Conservation (phyloP, 805 yeast species). For the Saturnispora saitoi region DNA sequence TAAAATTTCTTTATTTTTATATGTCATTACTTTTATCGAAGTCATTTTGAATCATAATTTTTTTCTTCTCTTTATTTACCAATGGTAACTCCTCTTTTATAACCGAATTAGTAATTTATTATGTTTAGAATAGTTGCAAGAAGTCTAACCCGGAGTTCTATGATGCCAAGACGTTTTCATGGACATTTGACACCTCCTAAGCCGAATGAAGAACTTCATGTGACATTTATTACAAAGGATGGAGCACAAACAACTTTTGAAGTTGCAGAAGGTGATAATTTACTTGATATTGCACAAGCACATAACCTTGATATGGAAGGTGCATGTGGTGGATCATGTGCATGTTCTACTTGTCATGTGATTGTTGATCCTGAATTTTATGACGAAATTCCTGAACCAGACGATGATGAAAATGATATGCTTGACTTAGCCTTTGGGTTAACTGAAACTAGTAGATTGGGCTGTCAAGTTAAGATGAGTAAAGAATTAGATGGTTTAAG, state of each 20-base stretch:
- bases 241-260: constrained; percentile 77
- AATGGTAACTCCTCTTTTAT: constrained; percentile 2
- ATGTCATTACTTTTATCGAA: too few species aligned
- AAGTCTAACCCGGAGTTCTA: constrained; percentile 14
- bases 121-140: constrained; percentile 6
- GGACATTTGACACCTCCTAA: constrained; percentile 88
- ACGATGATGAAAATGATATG: constrained; percentile 98
- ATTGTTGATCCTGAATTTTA: constrained; percentile 93
- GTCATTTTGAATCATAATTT: neutral
- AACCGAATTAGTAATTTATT: neutral
- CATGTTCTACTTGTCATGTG: constrained; percentile 96
- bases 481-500: constrained; percentile 89
- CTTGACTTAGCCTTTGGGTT: constrained; percentile 94
- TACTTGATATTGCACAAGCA: constrained; percentile 92
- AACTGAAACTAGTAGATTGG: constrained; percentile 92
- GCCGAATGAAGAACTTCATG: constrained; percentile 83
- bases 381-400: constrained; percentile 88
- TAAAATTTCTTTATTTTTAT: too few species aligned
- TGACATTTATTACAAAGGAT: constrained; percentile 87
- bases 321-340: constrained; percentile 99
- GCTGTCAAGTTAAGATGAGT: constrained; percentile 86
- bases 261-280: constrained; percentile 85
- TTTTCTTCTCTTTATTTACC: neutral
- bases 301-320: constrained; percentile 92
- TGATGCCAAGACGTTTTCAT: constrained; percentile 32